These are phyloP conservation scores for Dioscorea zingiberensis DNA, from an alignment of 106 monocot species.

Conservation along the genomic window DNA sequence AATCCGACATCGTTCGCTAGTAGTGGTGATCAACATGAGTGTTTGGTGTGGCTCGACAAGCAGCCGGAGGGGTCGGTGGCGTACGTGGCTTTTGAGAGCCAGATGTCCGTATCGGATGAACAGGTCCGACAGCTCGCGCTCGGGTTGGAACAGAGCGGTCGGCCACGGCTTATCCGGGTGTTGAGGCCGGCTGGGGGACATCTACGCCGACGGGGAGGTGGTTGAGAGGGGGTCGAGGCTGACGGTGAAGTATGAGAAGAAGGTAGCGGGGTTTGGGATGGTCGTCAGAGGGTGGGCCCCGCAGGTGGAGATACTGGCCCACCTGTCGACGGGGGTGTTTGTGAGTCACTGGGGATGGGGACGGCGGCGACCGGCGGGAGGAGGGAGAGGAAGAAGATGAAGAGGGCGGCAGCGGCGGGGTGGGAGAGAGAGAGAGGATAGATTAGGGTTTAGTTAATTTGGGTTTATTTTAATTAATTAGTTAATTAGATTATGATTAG, in stretches of 20 bases:
- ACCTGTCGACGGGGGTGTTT: constrained; percentile 23
- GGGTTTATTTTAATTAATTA: too few relatives aligned
- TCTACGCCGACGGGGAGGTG: background rate
- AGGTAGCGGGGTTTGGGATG: background rate
- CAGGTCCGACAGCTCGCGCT: background rate
- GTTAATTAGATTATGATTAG: too few relatives aligned
- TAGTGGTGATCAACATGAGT: too few relatives aligned
- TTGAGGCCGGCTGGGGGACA: constrained; percentile 7
- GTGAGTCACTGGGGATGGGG: constrained; percentile 46
- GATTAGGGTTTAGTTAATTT: too few relatives aligned
- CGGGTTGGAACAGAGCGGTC: background rate
- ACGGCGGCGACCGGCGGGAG: too few relatives aligned
- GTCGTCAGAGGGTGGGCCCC: constrained; percentile 13
- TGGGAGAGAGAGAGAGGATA: too few relatives aligned
- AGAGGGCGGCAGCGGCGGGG: too few relatives aligned
- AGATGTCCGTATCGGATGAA: background rate
- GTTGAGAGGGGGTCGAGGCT: background rate
- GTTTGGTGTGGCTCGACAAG: constrained; percentile 12
- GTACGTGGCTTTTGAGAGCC: constrained; percentile 12
- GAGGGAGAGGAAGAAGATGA: too few relatives aligned
- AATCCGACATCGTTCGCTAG: constrained; percentile 1
- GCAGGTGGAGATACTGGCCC: constrained; percentile 16
- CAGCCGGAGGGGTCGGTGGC: constrained; percentile 12
- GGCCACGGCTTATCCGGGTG: constrained; percentile 7
- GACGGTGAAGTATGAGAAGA: background rate